These are phyloP conservation scores for Halocafeteria seosinensis DNA, from an alignment of 108 stramenopile genomes.

Conservation along the genomic window DNA sequence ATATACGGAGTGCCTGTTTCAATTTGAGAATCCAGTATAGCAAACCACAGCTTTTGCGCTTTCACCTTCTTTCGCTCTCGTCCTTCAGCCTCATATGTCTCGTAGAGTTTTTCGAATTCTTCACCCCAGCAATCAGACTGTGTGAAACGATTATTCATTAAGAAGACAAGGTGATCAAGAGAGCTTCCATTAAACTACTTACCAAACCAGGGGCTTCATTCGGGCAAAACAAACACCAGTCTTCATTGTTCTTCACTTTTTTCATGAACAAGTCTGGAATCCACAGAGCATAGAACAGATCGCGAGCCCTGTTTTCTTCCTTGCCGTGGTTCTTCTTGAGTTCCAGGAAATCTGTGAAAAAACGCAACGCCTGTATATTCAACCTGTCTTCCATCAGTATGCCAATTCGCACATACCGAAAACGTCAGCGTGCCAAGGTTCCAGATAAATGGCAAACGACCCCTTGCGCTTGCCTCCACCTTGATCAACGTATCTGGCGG, in stretches of 20 bases:
- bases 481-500: slow-evolving; percentile 93
- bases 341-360: slow-evolving; percentile 86
- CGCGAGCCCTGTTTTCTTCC: slow-evolving; percentile 80
- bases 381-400: too few species aligned
- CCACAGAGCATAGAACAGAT: slow-evolving; percentile 96
- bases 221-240: slow-evolving; percentile 87
- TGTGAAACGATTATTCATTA: too few species aligned
- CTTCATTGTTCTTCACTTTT: slow-evolving; percentile 69
- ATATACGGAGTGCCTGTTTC: slow-evolving; percentile 99
- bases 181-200: too few species aligned
- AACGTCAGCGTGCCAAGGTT: slow-evolving; percentile 99
- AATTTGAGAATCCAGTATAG: slow-evolving; percentile 86
- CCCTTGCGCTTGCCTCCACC: slow-evolving; percentile 98
- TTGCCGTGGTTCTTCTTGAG: slow-evolving; percentile 96
- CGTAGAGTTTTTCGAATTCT: slow-evolving; percentile 78
- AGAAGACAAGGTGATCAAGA: too few species aligned
- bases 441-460: slow-evolving; percentile 86
- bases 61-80: slow-evolving; percentile 66
- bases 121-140: slow-evolving; percentile 62
- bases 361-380: too few species aligned
- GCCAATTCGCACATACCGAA: too few species aligned
- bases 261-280: slow-evolving; percentile 97
- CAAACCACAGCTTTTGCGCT: slow-evolving; percentile 93
- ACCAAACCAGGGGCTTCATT: slow-evolving; percentile 86
- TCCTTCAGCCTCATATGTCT: slow-evolving; percentile 78